Conservation (phyloP, 257 asterid genomes). For the Paulownia fortunei region DNA sequence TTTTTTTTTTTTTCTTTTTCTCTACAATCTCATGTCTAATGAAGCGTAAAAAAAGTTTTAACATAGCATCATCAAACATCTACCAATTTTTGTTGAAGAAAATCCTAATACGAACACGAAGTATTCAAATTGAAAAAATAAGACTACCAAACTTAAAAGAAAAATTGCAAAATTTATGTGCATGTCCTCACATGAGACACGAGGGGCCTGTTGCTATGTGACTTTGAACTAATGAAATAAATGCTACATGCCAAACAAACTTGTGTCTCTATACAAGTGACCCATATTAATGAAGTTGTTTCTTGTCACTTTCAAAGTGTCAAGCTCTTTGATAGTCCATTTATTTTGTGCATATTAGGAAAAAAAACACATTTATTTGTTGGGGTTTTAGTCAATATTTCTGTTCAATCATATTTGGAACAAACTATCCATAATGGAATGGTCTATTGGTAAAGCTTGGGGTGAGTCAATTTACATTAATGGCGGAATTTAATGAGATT, state of each 20-base stretch:
- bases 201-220: neutral
- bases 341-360: neutral
- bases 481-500: too few species aligned
- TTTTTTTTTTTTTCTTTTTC: too few species aligned
- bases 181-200: neutral
- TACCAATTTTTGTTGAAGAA: too few species aligned
- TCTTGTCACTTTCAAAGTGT: slow-evolving; percentile 15
- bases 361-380: neutral
- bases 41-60: too few species aligned
- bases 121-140: too few species aligned
- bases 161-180: neutral
- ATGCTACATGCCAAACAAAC: neutral
- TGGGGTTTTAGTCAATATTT: neutral
- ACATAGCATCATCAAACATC: too few species aligned
- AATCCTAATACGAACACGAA: too few species aligned
- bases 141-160: neutral
- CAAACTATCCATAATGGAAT: too few species aligned
- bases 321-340: neutral
- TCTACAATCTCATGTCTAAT: too few species aligned
- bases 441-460: too few species aligned
- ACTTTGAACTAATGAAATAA: neutral
- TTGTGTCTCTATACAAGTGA: neutral
- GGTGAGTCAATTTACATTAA: too few species aligned
- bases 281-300: slow-evolving; percentile 8
- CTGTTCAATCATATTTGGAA: neutral